Base-by-base conservation (phyloP, 2,329 filamentous ascomycete genomes). In the Aspergillus proliferans region DNA sequence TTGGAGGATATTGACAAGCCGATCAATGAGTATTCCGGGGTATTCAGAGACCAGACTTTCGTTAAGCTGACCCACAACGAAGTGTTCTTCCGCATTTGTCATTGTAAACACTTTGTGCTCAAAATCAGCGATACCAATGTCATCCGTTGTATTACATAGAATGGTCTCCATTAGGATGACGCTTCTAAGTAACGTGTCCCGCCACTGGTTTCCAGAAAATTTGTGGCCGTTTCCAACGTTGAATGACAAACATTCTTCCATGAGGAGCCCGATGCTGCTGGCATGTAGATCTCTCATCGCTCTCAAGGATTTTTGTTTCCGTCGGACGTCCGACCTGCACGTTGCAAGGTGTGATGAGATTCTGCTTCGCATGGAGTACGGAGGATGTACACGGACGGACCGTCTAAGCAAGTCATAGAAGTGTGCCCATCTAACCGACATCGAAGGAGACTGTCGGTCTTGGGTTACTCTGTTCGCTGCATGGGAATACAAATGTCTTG, bases 111-210 rank as follows among this genome's bases (percentile, higher is more conserved):
- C 74, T 2, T 71, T 71, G 40, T 78, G 71, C 59, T 82, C 79
- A 55, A 83, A 82, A 47, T 78, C 77, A 26, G 74, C 70, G 9
- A 77, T 64, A 7, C 70, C 69, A 18, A 75, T 67, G 21, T 87
- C 83, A 38, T 79, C 74, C 43, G 82, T 80, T 15, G 87, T 82
- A 58, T 89, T 86, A 24, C 79, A 80, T 5, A 95, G 78, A 18
- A 97, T 85, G 60, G 86, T 87, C 60, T 94, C 88, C 79, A 97
- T 94, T 26, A 96, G 73, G 19, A 84, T 82, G 41, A 96, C 85
- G 58, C 87, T 94, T 49, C 85, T 82, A 56, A 88, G 85, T 18
- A 96, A 82, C 9, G 87, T 82, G 33, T 81, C 82, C 66, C 90
- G 93, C 83, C 83, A 86, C 52, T 80, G 74, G 19, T 76, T 68